Base-by-base conservation (phyloP, 2,329 filamentous ascomycete species). In the Neofusicoccum cordaticola region DNA sequence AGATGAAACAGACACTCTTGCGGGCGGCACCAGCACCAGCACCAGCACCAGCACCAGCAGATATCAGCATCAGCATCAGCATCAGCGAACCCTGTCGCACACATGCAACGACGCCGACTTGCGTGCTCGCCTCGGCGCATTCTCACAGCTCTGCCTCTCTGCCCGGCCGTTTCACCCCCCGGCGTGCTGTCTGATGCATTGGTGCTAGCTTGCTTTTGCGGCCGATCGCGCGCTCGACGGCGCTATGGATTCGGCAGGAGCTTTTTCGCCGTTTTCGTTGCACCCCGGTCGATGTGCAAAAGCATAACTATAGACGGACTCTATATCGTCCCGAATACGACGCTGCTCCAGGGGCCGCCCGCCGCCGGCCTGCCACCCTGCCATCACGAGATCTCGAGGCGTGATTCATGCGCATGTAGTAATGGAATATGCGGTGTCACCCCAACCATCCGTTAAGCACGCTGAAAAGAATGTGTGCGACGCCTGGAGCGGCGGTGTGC, bases 271-370 rank as follows among this genome's bases (percentile, higher is more conserved):
- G 31, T 47, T 47, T 37, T 60, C 56, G 56, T 60, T 39, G 56
- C 34, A 47, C 42, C 56, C 56, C 31, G n/a, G 56, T 22, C 56
- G 41, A 60, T 60, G 42, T 7, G 42, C 56, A 45, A 58, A 58
- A 58, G 53, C 53, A 60, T 47, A 60, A 60, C 56, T 60, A 60
- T 60, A 60, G 56, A 48, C 12, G 42, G 42, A 35, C 31, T 47
- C 56, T 60, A 34, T 45, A 60, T 60, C 53, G 22, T 39, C 56
- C 56, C 56, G 56, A 47, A 60, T 60, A 60, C 56, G 56, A 60
- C 56, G 42, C n/a, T 47, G 56, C 56, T 9, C 22, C 56, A 60
- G 56, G 56, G 56, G 37, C 27, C 31, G 41, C 19, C 12, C 19
- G 27, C 13, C 6, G 22, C 13, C n/a, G 13, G 56, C 31, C 12